Conservation (phyloP, 371 early-diverging fungal species). For the Quaeritorhiza haematococci region DNA sequence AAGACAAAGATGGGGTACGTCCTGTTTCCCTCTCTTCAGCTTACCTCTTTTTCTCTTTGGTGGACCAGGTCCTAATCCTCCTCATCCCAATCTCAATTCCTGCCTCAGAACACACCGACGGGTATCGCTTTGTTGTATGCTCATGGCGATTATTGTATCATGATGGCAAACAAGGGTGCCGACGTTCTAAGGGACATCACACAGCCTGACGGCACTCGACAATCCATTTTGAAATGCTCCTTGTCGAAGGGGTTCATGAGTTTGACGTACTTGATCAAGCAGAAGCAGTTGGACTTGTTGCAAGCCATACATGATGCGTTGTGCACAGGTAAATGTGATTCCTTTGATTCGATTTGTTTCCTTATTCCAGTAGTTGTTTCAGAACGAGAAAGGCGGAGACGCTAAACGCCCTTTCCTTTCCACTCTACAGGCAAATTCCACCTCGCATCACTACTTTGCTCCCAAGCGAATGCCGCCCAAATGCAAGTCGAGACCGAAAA, state of each 20-base stretch:
- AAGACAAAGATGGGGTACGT: slow-evolving; percentile 47
- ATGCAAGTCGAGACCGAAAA: slow-evolving; percentile 10
- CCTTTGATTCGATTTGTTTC: not conserved
- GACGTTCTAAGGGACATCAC: slow-evolving; percentile 20
- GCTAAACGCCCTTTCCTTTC: not conserved
- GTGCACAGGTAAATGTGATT: slow-evolving; percentile 11
- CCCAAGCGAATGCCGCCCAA: slow-evolving; percentile 13
- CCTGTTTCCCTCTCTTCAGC: too few relatives aligned
- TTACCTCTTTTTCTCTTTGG: too few relatives aligned
- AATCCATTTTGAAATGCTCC: slow-evolving; percentile 34
- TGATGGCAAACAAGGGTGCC: slow-evolving; percentile 48
- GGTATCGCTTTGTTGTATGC: slow-evolving; percentile 44
- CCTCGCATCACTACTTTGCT: slow-evolving; percentile 42
- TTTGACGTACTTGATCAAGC: slow-evolving; percentile 50
- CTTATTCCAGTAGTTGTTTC: too few relatives aligned
- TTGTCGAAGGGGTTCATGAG: slow-evolving; percentile 37
- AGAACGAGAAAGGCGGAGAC: too few relatives aligned
- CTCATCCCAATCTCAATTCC: too few relatives aligned
- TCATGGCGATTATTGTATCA: slow-evolving; percentile 51
- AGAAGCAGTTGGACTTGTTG: slow-evolving; percentile 25
- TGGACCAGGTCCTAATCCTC: too few relatives aligned
- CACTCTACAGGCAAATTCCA: slow-evolving; percentile 44
- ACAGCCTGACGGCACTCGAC: slow-evolving; percentile 24
- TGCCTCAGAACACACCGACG: slow-evolving; percentile 45
- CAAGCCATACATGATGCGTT: slow-evolving; percentile 46